Percentiles rank a stretch among this genome's conserved stretches.
Conservation (phyloP, 176 grass and related monocot genomes). For the Ampelocalamus luodianensis region DNA sequence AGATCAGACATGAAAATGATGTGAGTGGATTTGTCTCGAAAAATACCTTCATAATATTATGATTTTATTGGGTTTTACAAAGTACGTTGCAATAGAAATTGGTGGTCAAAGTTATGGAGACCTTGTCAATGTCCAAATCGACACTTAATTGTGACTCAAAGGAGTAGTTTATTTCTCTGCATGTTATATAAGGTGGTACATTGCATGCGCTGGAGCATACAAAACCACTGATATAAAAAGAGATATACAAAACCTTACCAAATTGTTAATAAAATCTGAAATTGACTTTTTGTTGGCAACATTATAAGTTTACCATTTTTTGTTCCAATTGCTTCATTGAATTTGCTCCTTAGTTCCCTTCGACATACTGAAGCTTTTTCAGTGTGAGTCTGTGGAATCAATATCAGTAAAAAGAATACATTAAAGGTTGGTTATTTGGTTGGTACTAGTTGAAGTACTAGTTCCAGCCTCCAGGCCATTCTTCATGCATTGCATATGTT, state of each 20-base stretch:
- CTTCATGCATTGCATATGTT: conserved; percentile 1
- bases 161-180: neutral
- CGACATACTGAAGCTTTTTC: conserved; percentile 8
- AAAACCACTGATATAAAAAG: conserved; percentile 1
- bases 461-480: neutral
- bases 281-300: neutral
- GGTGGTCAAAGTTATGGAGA: neutral
- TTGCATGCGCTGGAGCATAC: neutral
- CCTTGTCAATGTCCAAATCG: neutral
- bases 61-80: neutral
- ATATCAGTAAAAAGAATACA: neutral
- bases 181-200: neutral
- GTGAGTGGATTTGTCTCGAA: neutral
- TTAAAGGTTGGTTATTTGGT: conserved; percentile 17
- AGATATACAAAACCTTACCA: neutral
- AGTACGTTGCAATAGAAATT: neutral
- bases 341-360: neutral
- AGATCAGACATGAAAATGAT: neutral
- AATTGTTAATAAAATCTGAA: conserved; percentile 2
- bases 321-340: conserved; percentile 13
- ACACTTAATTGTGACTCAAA: neutral
- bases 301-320: neutral
- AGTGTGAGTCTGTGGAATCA: neutral
- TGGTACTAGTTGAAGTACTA: neutral
- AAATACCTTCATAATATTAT: neutral